These are phyloP conservation scores for Sarcomyxa edulis DNA, from an alignment of 768 basidiomycete species.

Conservation along the genomic window DNA sequence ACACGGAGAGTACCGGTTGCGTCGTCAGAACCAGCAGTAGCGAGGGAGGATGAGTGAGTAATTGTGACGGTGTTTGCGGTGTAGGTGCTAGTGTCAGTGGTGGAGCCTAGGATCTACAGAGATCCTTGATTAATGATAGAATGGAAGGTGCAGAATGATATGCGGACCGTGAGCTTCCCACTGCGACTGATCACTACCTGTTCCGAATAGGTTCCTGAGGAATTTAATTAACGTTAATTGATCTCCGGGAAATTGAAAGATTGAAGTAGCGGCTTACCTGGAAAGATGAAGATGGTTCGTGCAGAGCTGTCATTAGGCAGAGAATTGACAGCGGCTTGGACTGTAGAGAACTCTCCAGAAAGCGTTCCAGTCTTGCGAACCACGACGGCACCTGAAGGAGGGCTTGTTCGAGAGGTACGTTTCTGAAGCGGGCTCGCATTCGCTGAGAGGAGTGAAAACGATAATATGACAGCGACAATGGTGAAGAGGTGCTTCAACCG, in stretches of 20 bases:
- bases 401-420: slow-evolving; percentile 34
- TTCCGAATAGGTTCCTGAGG: slow-evolving; percentile 39
- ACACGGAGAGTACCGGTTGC: slow-evolving; percentile 42
- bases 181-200: slow-evolving; percentile 40
- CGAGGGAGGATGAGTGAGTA: slow-evolving; percentile 27
- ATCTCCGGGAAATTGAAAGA: no score
- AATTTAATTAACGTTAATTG: no score
- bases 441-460: no score
- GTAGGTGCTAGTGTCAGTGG: slow-evolving; percentile 32
- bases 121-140: no score
- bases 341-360: slow-evolving; percentile 33
- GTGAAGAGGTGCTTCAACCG: no score
- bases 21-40: slow-evolving; percentile 37
- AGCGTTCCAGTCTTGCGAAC: slow-evolving; percentile 34
- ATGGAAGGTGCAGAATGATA: no score
- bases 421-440: no score
- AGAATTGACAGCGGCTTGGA: slow-evolving; percentile 33
- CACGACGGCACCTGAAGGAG: slow-evolving; percentile 36
- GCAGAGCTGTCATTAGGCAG: slow-evolving; percentile 34
- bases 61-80: slow-evolving; percentile 33
- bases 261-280: no score
- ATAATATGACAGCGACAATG: no score
- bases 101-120: slow-evolving; percentile 39
- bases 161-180: slow-evolving; percentile 39
- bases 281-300: slow-evolving; percentile 40